Evolutionary conservation across 2,329 filamentous ascomycete species (phyloP), one percentile per base, ranked within the genome.

Genomic region (Albophoma yamanashiensis): DNA sequence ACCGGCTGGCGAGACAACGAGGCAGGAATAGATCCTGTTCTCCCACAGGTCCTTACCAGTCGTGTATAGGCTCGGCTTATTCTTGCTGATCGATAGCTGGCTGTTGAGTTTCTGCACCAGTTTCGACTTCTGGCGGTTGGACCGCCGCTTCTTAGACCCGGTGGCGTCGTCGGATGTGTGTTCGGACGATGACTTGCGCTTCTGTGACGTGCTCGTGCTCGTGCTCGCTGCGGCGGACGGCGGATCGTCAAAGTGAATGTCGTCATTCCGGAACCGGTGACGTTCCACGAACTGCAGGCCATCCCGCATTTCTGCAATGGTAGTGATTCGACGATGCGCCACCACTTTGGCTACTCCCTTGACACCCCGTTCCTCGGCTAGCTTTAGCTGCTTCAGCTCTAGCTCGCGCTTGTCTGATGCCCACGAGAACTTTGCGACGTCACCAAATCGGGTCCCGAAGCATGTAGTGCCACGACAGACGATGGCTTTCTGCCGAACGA

Each of bases 291-390:
- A 66, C 39, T 56, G n/a, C 25, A 66, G 38, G 3, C 60, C 62
- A 31, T 58, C 20, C 22, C 63, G 63, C 7, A 64, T 47, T 9
- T 63, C 57, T 34, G 43, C 56, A 52, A 66, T 64, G 17, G 47
- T 63, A 3, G 60, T 62, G 45, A 66, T 61, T 4, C 50, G n/a
- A 34, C 58, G 57, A 31, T 64, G 53, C 25, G 64, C 64, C 3
- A 66, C 57, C 1, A 65, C 60, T 42, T 61, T 59, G 0, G 56
- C 56, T 22, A 67, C 62, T 1, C 65, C 64, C 50, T 61, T 55
- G 6, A 67, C 63, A 3, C 63, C 62, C 17, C 59, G 56, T 12
- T 63, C 47, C 22, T 62, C 60, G 0, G 58, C 62, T 2, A 63
- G 60, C 36, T 61, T n/a, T n/a, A n/a, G n/a, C n/a, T n/a, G n/a